These are phyloP conservation scores for Stephanodiscus triporus DNA, from an alignment of 108 stramenopile genomes.

Conservation along the genomic window DNA sequence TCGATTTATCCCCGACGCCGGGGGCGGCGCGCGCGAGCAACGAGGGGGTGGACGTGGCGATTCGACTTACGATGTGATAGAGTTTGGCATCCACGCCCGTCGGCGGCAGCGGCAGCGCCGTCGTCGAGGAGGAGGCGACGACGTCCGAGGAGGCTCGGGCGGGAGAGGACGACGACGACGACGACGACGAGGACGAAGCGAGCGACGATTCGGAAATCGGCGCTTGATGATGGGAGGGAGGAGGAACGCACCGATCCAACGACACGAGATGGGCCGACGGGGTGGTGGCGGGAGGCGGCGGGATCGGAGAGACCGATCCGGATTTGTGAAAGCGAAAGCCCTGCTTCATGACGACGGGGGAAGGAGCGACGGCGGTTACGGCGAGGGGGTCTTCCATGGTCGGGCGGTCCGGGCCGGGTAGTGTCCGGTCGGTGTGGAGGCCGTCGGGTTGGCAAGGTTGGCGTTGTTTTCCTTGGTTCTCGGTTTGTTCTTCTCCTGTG, in stretches of 20 bases:
- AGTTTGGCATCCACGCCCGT: conserved; percentile 40
- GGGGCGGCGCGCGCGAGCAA: too few species aligned
- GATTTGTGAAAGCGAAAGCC: conserved; percentile 35
- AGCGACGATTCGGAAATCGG: too few species aligned
- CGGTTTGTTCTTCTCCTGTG: too few species aligned
- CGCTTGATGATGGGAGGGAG: too few species aligned
- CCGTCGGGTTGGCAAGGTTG: too few species aligned
- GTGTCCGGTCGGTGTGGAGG: too few species aligned
- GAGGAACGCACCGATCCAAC: too few species aligned
- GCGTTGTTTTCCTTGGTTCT: too few species aligned
- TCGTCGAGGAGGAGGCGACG: too few species aligned
- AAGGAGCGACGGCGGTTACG: background rate
- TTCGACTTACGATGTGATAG: conserved; percentile 38
- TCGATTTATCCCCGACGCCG: background rate
- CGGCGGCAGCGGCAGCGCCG: background rate
- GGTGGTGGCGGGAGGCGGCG: conserved; percentile 5
- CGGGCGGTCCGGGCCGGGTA: too few species aligned
- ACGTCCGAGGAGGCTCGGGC: background rate
- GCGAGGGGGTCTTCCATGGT: background rate
- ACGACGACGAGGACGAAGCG: too few species aligned
- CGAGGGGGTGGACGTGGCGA: conserved; percentile 36
- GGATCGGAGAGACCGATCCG: conserved; percentile 27
- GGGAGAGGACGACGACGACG: background rate
- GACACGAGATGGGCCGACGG: too few species aligned
- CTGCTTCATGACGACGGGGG: conserved; percentile 10